A percentile compares a stretch with the other conserved stretches of the same genome.
phyloP scores from a whole-genome alignment of 805 yeast species.

The Cyberlindnera americana region DNA sequence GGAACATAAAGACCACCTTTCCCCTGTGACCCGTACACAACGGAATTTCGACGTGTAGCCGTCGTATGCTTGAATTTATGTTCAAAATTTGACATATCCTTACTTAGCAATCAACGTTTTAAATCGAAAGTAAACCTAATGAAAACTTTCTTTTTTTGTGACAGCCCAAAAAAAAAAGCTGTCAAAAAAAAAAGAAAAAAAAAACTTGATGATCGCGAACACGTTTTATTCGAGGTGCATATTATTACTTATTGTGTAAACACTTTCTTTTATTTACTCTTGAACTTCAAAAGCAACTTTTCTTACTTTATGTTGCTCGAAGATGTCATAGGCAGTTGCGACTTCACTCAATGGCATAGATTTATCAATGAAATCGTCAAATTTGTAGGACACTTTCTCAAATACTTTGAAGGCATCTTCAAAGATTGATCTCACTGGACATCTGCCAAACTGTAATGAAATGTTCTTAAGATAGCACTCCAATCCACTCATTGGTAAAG shows the following conservation, averaged over 20 bases:
- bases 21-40: conserved; percentile 24
- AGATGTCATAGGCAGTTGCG: conserved; percentile 43
- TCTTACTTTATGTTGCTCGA: conserved; percentile 50
- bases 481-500: conserved; percentile 51
- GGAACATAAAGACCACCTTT: conserved; percentile 26
- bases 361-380: conserved; percentile 50
- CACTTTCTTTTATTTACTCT: not conserved
- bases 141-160: conserved; percentile 4
- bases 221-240: not conserved
- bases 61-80: conserved; percentile 26
- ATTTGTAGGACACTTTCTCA: conserved; percentile 39
- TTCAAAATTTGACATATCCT: conserved; percentile 6
- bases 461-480: conserved; percentile 57
- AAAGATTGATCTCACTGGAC: conserved; percentile 57
- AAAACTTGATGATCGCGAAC: too few species aligned
- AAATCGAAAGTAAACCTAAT: too few species aligned
- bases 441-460: conserved; percentile 58
- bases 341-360: conserved; percentile 43
- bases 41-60: conserved; percentile 23
- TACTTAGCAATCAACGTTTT: not conserved
- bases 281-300: conserved; percentile 45
- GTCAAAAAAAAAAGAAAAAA: not conserved
- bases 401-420: conserved; percentile 49
- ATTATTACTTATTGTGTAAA: not conserved
- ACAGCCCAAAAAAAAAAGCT: not conserved